phyloP scores from a whole-genome alignment of 805 yeast species.

The Torulaspora microellipsoides region DNA sequence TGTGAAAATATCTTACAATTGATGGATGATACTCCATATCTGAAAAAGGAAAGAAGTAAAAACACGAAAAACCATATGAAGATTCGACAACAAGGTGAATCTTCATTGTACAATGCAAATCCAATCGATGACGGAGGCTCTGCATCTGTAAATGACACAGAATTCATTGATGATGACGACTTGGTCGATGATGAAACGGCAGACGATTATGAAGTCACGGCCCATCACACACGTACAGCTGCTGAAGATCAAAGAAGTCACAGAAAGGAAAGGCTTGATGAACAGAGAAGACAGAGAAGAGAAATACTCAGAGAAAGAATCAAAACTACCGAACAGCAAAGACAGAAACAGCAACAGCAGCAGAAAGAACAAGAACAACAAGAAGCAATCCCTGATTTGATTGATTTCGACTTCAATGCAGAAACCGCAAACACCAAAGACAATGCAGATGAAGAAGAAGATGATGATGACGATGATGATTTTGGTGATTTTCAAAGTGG shows the following conservation, averaged over 20 bases:
- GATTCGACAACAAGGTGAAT: constrained; percentile 26
- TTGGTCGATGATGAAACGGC: constrained; percentile 9
- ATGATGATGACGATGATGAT: constrained; percentile 34
- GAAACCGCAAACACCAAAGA: constrained; percentile 1
- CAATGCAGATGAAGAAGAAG: constrained; percentile 5
- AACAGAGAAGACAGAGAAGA: constrained; percentile 37
- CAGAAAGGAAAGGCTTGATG: constrained; percentile 29
- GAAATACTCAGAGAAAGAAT: constrained; percentile 35
- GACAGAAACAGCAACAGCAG: constrained; percentile 23
- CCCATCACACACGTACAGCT: constrained; percentile 7
- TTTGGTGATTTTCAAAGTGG: constrained; percentile 38
- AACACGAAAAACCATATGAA: constrained; percentile 29
- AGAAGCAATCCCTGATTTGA: constrained; percentile 28
- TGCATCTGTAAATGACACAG: neutral
- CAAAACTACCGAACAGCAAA: constrained; percentile 31
- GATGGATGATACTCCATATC: constrained; percentile 28
- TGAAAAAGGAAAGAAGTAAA: constrained; percentile 31
- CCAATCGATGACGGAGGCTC: constrained; percentile 24
- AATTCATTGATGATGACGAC: constrained; percentile 25
- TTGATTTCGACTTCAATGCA: constrained; percentile 26
- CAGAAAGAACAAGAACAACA: constrained; percentile 22
- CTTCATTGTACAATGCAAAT: constrained; percentile 19
- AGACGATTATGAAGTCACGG: constrained; percentile 19
- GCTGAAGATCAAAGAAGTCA: constrained; percentile 16
- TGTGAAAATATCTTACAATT: constrained; percentile 30